phyloP scores from a whole-genome alignment of 108 stramenopile genomes.

The Nitzschia inconspicua region DNA sequence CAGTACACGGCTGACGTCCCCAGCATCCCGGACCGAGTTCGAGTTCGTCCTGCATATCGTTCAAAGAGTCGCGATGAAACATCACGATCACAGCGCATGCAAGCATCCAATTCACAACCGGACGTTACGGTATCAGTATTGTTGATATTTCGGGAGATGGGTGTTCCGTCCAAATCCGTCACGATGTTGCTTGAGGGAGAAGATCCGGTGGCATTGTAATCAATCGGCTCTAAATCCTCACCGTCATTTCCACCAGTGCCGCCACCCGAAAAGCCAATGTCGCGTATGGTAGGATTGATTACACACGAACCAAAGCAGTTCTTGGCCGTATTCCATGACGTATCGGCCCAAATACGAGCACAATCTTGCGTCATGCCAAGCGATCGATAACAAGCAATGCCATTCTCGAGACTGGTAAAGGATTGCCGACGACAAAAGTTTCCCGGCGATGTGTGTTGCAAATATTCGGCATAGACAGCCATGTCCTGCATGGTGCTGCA shows the following conservation, averaged over 20 bases:
- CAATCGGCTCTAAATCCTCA: neutral
- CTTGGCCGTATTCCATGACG: constrained; percentile 9
- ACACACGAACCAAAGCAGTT: constrained; percentile 16
- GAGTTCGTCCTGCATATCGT: constrained; percentile 41
- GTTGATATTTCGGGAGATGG: neutral
- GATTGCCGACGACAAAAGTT: constrained; percentile 15
- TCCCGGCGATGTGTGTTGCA: constrained; percentile 18
- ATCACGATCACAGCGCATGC: constrained; percentile 51
- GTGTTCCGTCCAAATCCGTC: neutral
- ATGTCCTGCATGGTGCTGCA: constrained; percentile 38
- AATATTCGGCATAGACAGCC: constrained; percentile 21
- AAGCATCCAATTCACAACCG: constrained; percentile 37
- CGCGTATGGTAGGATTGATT: constrained; percentile 1
- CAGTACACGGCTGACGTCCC: constrained; percentile 32
- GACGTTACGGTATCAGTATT: constrained; percentile 32
- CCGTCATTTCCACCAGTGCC: neutral
- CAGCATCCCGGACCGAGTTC: constrained; percentile 43
- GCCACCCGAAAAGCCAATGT: neutral
- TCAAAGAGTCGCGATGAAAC: constrained; percentile 32
- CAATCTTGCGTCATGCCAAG: constrained; percentile 35
- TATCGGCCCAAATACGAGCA: constrained; percentile 33
- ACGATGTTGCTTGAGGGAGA: neutral
- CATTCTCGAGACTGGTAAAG: constrained; percentile 12
- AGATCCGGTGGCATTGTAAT: no score
- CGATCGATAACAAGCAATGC: constrained; percentile 21